Evolutionary conservation across 495 filamentous ascomycete species (phyloP).

Genomic region (Talaromyces proteolyticus): DNA sequence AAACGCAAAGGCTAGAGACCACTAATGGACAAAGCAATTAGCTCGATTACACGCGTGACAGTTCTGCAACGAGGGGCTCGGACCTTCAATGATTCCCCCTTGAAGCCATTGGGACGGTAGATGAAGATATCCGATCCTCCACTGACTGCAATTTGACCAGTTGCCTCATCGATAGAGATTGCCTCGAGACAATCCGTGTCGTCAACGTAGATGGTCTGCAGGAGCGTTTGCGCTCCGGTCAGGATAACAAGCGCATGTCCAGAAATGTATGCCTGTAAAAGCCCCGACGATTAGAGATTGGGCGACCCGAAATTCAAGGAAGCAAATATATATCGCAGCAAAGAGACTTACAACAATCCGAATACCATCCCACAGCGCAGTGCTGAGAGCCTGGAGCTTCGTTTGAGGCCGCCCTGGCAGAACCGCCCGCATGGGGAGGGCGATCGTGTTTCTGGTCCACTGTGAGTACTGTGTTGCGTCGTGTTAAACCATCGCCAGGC

Average conservation of each 20-base stretch:
- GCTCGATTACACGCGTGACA: background rate
- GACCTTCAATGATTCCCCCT: conserved; percentile 55
- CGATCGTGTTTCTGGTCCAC: conserved; percentile 17
- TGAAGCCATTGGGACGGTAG: conserved; percentile 70
- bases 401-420: conserved; percentile 88
- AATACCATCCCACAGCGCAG: conserved; percentile 73
- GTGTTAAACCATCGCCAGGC: conserved; percentile 38
- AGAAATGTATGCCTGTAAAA: conserved; percentile 74
- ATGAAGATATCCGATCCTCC: conserved; percentile 60
- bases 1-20: conserved; percentile 46
- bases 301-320: background rate
- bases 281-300: background rate
- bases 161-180: conserved; percentile 68
- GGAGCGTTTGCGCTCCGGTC: conserved; percentile 61
- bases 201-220: conserved; percentile 90
- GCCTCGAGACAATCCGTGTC: conserved; percentile 65
- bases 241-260: conserved; percentile 84
- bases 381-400: conserved; percentile 83
- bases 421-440: conserved; percentile 64
- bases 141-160: conserved; percentile 80
- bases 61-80: conserved; percentile 1
- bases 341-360: conserved; percentile 65
- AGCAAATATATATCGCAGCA: background rate
- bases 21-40: conserved; percentile 29
- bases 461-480: conserved; percentile 3